Evolutionary conservation across 1,139 yeast species (phyloP).

Genomic region (Suhomyces chickasaworum): DNA sequence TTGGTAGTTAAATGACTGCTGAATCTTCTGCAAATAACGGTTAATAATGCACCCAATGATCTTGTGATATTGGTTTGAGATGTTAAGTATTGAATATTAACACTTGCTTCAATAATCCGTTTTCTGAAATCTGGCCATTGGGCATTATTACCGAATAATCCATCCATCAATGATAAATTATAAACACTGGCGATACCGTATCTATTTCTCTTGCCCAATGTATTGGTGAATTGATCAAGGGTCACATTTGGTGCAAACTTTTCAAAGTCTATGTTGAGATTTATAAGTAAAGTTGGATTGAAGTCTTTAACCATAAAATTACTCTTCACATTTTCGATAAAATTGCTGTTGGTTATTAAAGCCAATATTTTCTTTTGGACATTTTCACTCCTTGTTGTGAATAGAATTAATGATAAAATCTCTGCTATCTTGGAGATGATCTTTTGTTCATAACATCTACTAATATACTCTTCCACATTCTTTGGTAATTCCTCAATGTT

Average conservation of each 20-base stretch:
- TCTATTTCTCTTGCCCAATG: slow-evolving; percentile 47
- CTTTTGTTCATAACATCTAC: slow-evolving; percentile 57
- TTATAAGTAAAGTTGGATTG: slow-evolving; percentile 45
- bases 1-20: slow-evolving; percentile 33
- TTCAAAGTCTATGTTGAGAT: slow-evolving; percentile 48
- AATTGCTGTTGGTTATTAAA: slow-evolving; percentile 41
- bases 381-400: slow-evolving; percentile 52
- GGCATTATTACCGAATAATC: slow-evolving; percentile 47
- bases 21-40: slow-evolving; percentile 57
- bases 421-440: slow-evolving; percentile 70
- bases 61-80: slow-evolving; percentile 72
- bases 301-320: slow-evolving; percentile 35
- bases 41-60: slow-evolving; percentile 75
- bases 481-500: slow-evolving; percentile 26
- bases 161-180: slow-evolving; percentile 65
- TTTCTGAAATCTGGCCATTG: slow-evolving; percentile 55
- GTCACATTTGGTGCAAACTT: slow-evolving; percentile 49
- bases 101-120: slow-evolving; percentile 60
- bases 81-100: slow-evolving; percentile 63
- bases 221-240: slow-evolving; percentile 57
- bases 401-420: slow-evolving; percentile 71
- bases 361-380: slow-evolving; percentile 45
- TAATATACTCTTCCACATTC: slow-evolving; percentile 32
- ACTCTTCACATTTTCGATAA: slow-evolving; percentile 33
- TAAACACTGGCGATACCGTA: slow-evolving; percentile 59